phyloP scores from a whole-genome alignment of 768 basidiomycete species.

The Amanita subjunquillea region DNA sequence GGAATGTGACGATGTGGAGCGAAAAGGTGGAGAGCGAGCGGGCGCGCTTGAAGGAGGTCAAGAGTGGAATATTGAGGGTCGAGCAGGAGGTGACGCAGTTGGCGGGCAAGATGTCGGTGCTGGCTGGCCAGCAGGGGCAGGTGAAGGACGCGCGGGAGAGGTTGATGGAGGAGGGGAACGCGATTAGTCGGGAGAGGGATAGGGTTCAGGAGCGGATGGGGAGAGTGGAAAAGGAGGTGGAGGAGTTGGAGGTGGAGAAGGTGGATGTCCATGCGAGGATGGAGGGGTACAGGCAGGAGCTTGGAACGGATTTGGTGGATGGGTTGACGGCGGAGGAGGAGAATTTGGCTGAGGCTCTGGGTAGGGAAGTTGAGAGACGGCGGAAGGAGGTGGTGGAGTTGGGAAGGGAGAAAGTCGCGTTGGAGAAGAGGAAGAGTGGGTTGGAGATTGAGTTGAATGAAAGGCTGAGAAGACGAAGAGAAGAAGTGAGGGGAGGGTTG shows the following conservation, averaged over 20 bases:
- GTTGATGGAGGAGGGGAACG: slow-evolving; percentile 49
- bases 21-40: slow-evolving; percentile 59
- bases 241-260: slow-evolving; percentile 67
- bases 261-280: slow-evolving; percentile 50
- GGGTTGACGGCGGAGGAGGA: slow-evolving; percentile 70
- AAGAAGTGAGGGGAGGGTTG: slow-evolving; percentile 73
- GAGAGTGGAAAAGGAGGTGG: slow-evolving; percentile 55
- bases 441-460: slow-evolving; percentile 93
- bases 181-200: slow-evolving; percentile 61
- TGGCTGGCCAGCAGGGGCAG: slow-evolving; percentile 60
- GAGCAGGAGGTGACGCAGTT: slow-evolving; percentile 83
- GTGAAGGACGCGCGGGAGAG: slow-evolving; percentile 59
- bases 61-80: slow-evolving; percentile 50
- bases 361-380: slow-evolving; percentile 66
- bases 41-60: slow-evolving; percentile 62
- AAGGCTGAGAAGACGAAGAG: slow-evolving; percentile 66
- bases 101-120: slow-evolving; percentile 62
- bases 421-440: slow-evolving; percentile 67
- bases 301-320: slow-evolving; percentile 65
- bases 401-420: slow-evolving; percentile 58
- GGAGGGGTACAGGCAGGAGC: slow-evolving; percentile 55
- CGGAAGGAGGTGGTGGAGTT: slow-evolving; percentile 64
- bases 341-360: slow-evolving; percentile 49
- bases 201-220: slow-evolving; percentile 47
- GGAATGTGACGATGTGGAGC: slow-evolving; percentile 66